A percentile compares a stretch with the other conserved stretches of the same genome.
phyloP scores from a whole-genome alignment of 768 basidiomycete genomes.

The Mycena pura region DNA sequence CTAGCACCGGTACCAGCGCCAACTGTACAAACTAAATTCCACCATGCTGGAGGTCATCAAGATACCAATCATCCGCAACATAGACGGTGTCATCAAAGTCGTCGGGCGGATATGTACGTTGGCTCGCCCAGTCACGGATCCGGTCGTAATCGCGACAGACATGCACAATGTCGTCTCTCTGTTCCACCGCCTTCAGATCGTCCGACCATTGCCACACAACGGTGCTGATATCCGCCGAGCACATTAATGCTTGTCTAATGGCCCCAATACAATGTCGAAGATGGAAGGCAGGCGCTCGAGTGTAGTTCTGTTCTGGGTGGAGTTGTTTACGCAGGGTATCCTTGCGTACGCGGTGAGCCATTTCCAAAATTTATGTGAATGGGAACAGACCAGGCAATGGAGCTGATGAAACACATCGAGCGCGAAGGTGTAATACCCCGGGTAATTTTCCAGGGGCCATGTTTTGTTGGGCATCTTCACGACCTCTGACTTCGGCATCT shows the following conservation, averaged over 20 bases:
- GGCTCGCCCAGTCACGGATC: not conserved
- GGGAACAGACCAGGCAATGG: slow-evolving; percentile 35
- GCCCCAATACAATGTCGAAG: slow-evolving; percentile 30
- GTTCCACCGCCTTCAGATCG: not conserved
- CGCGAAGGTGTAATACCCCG: slow-evolving; percentile 31
- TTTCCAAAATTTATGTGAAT: not conserved
- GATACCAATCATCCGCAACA: not conserved
- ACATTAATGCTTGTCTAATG: slow-evolving; percentile 32
- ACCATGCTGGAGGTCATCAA: too few species aligned
- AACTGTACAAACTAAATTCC: too few species aligned
- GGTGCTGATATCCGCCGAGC: slow-evolving; percentile 31
- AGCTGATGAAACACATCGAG: slow-evolving; percentile 38
- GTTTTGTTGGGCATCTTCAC: slow-evolving; percentile 30
- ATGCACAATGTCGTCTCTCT: not conserved
- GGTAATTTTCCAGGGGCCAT: slow-evolving; percentile 31
- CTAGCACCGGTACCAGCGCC: too few species aligned
- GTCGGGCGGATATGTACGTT: not conserved
- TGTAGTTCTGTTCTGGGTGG: slow-evolving; percentile 29
- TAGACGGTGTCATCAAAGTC: not conserved
- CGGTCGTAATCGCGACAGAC: not conserved
- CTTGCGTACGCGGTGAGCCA: not conserved
- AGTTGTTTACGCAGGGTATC: slow-evolving; percentile 32
- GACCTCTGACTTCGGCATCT: slow-evolving; percentile 30
- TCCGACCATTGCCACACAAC: slow-evolving; percentile 15
- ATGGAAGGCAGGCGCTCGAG: not conserved